phyloP scores from a whole-genome alignment of 164 flowering plant genomes.

The Sedum album region DNA sequence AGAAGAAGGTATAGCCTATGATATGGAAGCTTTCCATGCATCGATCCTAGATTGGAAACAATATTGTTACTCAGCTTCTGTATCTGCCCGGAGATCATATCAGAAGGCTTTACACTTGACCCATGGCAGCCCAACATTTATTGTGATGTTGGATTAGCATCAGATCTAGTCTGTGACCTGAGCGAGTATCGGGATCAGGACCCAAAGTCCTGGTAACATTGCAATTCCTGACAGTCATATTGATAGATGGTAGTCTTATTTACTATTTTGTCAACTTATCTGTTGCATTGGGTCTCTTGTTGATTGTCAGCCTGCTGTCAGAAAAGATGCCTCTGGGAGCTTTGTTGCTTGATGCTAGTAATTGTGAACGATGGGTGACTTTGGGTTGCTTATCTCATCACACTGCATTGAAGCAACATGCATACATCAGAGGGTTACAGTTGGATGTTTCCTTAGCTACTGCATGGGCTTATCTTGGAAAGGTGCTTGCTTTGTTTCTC shows the following conservation, averaged over 20 bases:
- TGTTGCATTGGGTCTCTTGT: constrained; percentile 2
- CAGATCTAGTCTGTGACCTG: constrained; percentile 41
- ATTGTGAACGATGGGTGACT: constrained; percentile 73
- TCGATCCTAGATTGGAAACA: constrained; percentile 62
- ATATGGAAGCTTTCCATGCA: constrained; percentile 34
- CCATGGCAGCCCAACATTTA: constrained; percentile 90
- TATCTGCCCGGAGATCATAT: constrained; percentile 55
- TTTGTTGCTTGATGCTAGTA: constrained; percentile 69
- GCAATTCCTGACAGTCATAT: neutral
- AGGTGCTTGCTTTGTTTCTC: constrained; percentile 35
- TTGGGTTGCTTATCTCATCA: constrained; percentile 65
- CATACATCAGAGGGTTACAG: constrained; percentile 76
- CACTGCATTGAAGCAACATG: constrained; percentile 71
- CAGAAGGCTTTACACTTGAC: constrained; percentile 86
- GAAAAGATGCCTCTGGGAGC: constrained; percentile 93
- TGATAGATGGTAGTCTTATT: neutral
- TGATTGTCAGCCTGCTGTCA: constrained; percentile 56
- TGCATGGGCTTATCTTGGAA: constrained; percentile 94
- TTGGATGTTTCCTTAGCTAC: constrained; percentile 79
- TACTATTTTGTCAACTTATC: neutral
- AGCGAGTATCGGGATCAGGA: constrained; percentile 22
- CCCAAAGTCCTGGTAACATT: constrained; percentile 41
- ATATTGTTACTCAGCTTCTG: constrained; percentile 43
- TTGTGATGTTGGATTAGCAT: constrained; percentile 62
- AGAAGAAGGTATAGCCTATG: constrained; percentile 20